Percentiles rank a stretch among this genome's conserved stretches.
Conservation (phyloP, 75 land plant species). For the Chamaecyparis obtusa region DNA sequence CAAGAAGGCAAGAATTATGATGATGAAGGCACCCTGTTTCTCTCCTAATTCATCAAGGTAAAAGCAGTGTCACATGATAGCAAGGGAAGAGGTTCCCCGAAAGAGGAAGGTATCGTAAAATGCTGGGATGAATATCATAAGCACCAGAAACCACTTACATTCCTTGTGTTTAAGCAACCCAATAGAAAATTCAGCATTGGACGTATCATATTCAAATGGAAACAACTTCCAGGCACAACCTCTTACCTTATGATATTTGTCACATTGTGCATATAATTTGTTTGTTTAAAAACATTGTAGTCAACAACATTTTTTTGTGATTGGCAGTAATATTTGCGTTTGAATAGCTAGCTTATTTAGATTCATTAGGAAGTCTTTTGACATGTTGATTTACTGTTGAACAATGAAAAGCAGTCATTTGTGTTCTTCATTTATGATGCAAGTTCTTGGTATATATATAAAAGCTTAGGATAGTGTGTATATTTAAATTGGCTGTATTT, state of each 20-base stretch:
- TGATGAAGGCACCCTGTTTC: too few species aligned
- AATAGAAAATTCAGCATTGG: too few species aligned
- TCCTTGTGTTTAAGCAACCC: background rate
- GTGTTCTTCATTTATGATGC: background rate
- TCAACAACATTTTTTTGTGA: background rate
- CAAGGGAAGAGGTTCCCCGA: constrained; percentile 25
- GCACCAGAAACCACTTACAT: constrained; percentile 65
- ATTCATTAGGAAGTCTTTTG: background rate
- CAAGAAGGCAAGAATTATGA: too few species aligned
- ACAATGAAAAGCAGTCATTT: background rate
- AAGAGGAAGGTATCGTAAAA: constrained; percentile 11
- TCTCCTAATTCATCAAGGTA: background rate
- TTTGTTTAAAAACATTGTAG: background rate
- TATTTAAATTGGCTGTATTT: background rate
- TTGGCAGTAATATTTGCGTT: background rate
- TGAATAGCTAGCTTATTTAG: background rate
- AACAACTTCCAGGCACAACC: too few species aligned
- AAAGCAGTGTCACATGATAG: background rate
- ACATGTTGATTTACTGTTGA: background rate
- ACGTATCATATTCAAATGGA: too few species aligned
- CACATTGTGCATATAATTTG: background rate
- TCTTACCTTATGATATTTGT: too few species aligned
- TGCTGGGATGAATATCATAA: constrained; percentile 68
- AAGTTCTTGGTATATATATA: background rate
- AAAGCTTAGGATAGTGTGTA: background rate